Base-by-base conservation (phyloP, 2,329 filamentous ascomycete genomes). In the Nemania abortiva region DNA sequence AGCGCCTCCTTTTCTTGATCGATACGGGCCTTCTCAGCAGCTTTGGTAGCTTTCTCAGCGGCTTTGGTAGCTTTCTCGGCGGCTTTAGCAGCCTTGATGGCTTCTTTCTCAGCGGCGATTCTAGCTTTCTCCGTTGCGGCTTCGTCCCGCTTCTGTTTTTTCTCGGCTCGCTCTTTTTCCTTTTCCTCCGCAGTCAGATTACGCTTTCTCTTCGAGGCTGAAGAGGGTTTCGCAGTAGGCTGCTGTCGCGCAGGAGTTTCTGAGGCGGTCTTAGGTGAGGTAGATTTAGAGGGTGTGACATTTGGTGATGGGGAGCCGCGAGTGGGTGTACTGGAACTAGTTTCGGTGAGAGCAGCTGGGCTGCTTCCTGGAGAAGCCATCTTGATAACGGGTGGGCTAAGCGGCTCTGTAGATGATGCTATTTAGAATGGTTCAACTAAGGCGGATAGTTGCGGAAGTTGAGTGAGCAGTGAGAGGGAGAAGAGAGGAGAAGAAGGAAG, bases 61-160 rank as follows among this genome's bases (percentile, higher is more conserved):
- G 70, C 71, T 39, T 70, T 71, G 5, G 63, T 63, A 24, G 52
- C 62, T n/a, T 62, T 72, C 10, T 62, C 56, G 6, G 42, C n/a
- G 2, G 55, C 66, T 37, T 68, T 68, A 7, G 29, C 27, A 27
- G 57, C 66, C 20, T 53, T 65, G 2, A 27, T 53, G 2, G 63
- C 61, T 45, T 71, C 64, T 39, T 65, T 74, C 42, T 73, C 70
- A 2, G 70, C 70, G 2, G 70, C 74, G 6, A 68, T 70, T 47
- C 63, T 75, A 24, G 73, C 63, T 66, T 72, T 73, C 52, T 75
- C 70, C 15, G 72, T 69, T 10, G 85, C 84, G 50, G 87, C 85
- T 49, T 73, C 74, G 5, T 87, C 86, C 74, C 85, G 86, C 72
- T 86, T 83, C 34, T 80, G 80, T 73, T 81, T 84, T 76, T 86